Conservation (phyloP, 2,329 filamentous ascomycete genomes). For the Myriosclerotinia scirpicola region DNA sequence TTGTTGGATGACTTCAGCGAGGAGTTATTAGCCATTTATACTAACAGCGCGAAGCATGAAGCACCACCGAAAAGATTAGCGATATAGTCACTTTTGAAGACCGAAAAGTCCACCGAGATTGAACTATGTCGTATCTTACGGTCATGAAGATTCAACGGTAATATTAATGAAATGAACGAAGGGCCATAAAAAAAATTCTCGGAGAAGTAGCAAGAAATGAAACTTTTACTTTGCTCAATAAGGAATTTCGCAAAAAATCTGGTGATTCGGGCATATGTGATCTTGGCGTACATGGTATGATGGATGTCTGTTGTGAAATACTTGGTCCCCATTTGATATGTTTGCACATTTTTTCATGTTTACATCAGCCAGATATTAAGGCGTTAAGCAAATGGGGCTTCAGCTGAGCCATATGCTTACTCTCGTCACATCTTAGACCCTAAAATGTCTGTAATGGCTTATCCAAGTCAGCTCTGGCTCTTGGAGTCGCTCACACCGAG, state of each 20-base stretch:
- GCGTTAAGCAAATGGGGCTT: conserved; percentile 1
- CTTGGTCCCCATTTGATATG: not conserved
- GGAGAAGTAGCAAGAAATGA: not conserved
- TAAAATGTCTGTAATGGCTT: not conserved
- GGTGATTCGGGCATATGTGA: not conserved
- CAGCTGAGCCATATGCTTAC: conserved; percentile 16
- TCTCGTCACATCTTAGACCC: not conserved
- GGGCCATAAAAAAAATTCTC: not conserved
- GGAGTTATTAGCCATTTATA: conserved; percentile 53
- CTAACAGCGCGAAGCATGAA: not conserved
- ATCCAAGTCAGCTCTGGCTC: not conserved
- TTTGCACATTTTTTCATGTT: not conserved
- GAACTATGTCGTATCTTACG: not conserved
- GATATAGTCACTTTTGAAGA: not conserved
- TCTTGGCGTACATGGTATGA: not conserved
- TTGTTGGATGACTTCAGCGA: conserved; percentile 65
- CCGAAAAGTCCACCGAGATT: not conserved
- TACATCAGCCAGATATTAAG: conserved; percentile 1
- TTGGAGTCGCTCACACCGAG: not conserved
- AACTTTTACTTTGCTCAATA: not conserved
- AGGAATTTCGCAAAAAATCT: not conserved
- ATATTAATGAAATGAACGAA: not conserved
- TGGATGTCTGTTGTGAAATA: not conserved
- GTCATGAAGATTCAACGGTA: not conserved
- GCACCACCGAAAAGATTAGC: not conserved